Base-by-base conservation (phyloP, 768 basidiomycete species). In the Mycena rosella region DNA sequence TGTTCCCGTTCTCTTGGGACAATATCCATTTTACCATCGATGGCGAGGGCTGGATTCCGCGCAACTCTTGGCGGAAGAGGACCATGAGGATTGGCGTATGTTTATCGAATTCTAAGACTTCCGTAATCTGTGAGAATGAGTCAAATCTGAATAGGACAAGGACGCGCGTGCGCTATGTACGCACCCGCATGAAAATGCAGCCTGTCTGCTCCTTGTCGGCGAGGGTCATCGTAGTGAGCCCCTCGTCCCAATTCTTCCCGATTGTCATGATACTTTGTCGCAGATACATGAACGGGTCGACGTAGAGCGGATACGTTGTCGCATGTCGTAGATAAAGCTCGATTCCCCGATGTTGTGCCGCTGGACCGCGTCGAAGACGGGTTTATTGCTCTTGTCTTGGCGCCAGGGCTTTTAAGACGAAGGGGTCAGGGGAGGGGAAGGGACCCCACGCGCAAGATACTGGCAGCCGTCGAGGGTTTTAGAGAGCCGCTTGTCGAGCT, bases 401-500 rank as follows among this genome's bases (percentile, higher is more conserved):
- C 26, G 56, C 68, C 68, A 69, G 17, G 63, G 29, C 17, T 54
- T 54, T 15, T 61, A 61, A 13, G 48, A 5, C 8, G 58, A 29
- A 4, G 68, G 68, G 22, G 61, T 59, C 26, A 69, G n/a, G 5
- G 63, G 59, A 15, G 53, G 58, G 18, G 44, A 36, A 8, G 63
- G 54, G 20, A 65, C n/a, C n/a, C 65, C 68, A 18, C 68, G 68
- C 15, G 68, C 26, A 9, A 69, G 53, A 57, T 65, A 65, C 24
- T 69, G 68, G 10, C 63, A 59, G 26, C 59, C 45, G 36, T 69
- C 64, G 30, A 70, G 60, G 20, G 65, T 45, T 53, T 65, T 65
- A 36, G 64, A 66, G 20, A 70, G 64, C 0, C 64, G 64, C 36
- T 63, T 66, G 51, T 70, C 69, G 30, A 70, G 64, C 34, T 70